Evolutionary conservation across 73 alveolate species (phyloP), one percentile per base, ranked within the genome.

Genomic region (Paramecium caudatum): DNA sequence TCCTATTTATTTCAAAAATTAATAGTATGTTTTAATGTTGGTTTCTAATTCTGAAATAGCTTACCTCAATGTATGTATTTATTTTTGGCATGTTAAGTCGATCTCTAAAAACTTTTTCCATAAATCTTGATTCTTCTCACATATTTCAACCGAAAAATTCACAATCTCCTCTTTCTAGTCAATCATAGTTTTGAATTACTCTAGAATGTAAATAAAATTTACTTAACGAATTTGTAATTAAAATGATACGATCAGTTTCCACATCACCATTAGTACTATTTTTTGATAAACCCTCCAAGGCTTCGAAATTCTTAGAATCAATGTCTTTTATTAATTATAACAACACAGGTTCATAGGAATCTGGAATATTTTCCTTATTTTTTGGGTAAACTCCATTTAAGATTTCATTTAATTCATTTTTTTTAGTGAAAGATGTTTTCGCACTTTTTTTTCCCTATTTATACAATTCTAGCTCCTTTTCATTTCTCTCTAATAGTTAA

Each of bases 81-180:
- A 37, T 39, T 70, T 70, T n/a, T 27, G 46, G 41, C 87, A 70
- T 0, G 61, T 70, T 36, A 36, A 70, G 39, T 70, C 87, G 8
- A 70, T 70, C 30, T 70, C 87, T 25, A 70, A 36, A 16, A 70
- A 70, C 46, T 17, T 39, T 12, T 70, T 70, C 87, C 87, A 70
- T 17, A 70, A 41, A 36, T 70, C 87, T 39, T 70, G 16, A 36
- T 70, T 36, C 7, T 70, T 70, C 61, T 70, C 87, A 39, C 39
- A 39, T 16, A 70, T 70, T 21, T 70, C 23, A 70, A 46, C 43
- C 3, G 68, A 27, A 33, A 37, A 70, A 19, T 70, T 70, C 4
- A 70, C 39, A 43, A 21, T 36, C 41, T 70, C 63, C 17, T 70
- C 83, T 17, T 33, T 65, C 49, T 30, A 33, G 23, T 65, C 49